These are phyloP conservation scores for Kalanchoe fedtschenkoi DNA, from an alignment of 164 flowering plant species.

Conservation along the genomic window DNA sequence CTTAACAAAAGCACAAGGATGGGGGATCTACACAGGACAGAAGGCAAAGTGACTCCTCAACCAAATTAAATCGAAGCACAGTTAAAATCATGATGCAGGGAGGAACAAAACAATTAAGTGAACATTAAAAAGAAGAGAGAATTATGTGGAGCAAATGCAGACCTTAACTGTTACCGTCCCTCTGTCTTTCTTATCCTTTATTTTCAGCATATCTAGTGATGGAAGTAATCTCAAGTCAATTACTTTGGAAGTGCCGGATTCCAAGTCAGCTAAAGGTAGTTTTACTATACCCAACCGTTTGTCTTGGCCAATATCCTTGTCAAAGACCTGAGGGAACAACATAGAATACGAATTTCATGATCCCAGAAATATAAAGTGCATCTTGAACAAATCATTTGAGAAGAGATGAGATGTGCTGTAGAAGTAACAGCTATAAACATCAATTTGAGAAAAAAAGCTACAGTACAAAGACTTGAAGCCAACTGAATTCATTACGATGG, in stretches of 20 bases:
- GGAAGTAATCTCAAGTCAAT: constrained; percentile 55
- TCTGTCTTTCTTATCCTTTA: constrained; percentile 90
- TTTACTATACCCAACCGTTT: constrained; percentile 72
- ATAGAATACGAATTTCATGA: neutral
- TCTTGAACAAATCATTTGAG: neutral
- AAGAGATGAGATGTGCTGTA: neutral
- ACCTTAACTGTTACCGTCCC: constrained; percentile 80
- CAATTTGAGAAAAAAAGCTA: neutral
- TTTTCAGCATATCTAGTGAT: constrained; percentile 73
- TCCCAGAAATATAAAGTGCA: neutral
- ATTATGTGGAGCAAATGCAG: neutral
- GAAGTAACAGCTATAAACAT: neutral
- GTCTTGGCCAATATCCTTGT: constrained; percentile 86
- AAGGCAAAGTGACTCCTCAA: too few relatives aligned
- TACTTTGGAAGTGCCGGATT: constrained; percentile 50
- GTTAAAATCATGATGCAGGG: neutral
- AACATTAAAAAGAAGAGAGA: neutral
- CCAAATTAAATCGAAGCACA: too few relatives aligned
- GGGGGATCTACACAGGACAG: too few relatives aligned
- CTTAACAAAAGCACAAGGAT: too few relatives aligned
- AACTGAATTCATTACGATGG: too few relatives aligned
- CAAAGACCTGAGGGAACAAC: constrained; percentile 59
- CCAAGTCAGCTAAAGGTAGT: constrained; percentile 48
- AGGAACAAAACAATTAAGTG: neutral
- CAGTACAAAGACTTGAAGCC: neutral